Evolutionary conservation across 192 early-diverging fungal genomes (phyloP).

Genomic region (Coemansia sp.): DNA sequence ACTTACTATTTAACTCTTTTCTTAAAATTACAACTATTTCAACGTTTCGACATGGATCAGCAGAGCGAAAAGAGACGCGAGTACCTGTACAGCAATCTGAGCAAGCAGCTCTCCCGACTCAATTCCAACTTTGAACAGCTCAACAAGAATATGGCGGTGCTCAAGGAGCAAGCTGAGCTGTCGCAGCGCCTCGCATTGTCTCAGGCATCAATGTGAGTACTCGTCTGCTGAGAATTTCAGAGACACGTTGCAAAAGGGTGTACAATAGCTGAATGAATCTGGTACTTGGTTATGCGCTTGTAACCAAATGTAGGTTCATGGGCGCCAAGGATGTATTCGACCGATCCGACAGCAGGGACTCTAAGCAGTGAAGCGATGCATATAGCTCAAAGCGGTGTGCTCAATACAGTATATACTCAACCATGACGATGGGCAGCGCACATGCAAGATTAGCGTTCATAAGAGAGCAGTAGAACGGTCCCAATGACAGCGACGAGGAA

Average conservation of each 20-base stretch:
- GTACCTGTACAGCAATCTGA: slow-evolving; percentile 45
- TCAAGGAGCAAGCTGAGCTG: slow-evolving; percentile 42
- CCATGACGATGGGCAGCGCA: not conserved
- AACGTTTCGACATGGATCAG: slow-evolving; percentile 23
- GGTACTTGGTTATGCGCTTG: not conserved
- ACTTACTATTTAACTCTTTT: not conserved
- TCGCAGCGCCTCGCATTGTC: slow-evolving; percentile 40
- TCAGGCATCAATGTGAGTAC: slow-evolving; percentile 39
- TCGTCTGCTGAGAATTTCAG: not conserved
- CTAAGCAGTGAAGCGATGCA: not conserved
- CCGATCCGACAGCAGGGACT: not conserved
- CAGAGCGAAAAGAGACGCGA: slow-evolving; percentile 40
- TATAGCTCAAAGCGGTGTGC: not conserved
- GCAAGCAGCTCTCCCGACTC: slow-evolving; percentile 43
- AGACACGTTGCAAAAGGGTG: not conserved
- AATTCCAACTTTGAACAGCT: slow-evolving; percentile 50
- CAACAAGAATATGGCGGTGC: slow-evolving; percentile 23
- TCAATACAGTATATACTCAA: not conserved
- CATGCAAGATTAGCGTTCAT: not conserved
- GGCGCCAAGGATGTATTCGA: slow-evolving; percentile 43
- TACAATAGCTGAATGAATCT: not conserved
- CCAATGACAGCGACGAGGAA: not conserved
- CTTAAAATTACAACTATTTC: not conserved
- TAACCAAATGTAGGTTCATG: slow-evolving; percentile 33
- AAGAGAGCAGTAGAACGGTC: slow-evolving; percentile 4